Conservation (phyloP, 2,329 filamentous ascomycete species). For the Periconia digitata region DNA sequence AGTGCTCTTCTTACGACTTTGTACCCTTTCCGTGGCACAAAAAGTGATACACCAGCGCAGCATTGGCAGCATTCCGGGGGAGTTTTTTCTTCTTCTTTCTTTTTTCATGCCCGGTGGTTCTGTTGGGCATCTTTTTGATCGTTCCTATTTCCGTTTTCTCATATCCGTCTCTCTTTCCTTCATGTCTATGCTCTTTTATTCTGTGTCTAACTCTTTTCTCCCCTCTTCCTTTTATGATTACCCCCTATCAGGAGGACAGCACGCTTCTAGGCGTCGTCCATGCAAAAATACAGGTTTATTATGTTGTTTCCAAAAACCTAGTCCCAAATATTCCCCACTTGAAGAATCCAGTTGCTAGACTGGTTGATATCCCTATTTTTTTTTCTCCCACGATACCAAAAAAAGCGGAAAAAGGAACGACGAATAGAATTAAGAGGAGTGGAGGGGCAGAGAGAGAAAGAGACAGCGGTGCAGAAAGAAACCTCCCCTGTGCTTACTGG, state of each 20-base stretch:
- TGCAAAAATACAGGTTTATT: no score
- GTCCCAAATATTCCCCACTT: no score
- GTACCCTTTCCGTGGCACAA: background rate
- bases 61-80: background rate
- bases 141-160: background rate
- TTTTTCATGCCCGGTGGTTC: background rate
- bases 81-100: background rate
- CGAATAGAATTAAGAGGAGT: background rate
- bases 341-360: conserved; percentile 32
- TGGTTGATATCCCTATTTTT: conserved; percentile 10
- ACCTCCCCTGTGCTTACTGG: no score
- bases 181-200: background rate
- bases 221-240: conserved; percentile 33
- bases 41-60: background rate
- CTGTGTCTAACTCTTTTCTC: background rate
- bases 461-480: no score
- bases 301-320: no score
- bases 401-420: background rate
- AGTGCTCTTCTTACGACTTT: no score
- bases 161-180: background rate
- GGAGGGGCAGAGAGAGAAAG: no score
- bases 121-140: conserved; percentile 7
- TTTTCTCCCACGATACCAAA: background rate
- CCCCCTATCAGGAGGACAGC: conserved; percentile 32
- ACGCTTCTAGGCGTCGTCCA: conserved; percentile 33